Conservation (phyloP, 306 rosid species). For the Albizia julibrissin region DNA sequence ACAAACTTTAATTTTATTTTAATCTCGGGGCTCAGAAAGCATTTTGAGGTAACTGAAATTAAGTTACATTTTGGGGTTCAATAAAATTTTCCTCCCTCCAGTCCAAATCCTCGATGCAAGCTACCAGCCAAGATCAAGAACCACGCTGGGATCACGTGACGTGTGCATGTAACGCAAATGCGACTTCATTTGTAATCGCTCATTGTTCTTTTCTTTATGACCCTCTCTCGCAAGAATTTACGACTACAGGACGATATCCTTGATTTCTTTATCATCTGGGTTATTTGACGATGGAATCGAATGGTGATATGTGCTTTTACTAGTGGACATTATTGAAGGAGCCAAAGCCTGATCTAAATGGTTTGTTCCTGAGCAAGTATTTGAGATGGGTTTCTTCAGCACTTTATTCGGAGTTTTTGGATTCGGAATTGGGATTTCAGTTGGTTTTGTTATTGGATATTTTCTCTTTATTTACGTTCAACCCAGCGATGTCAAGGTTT, state of each 20-base stretch:
- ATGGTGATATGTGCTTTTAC: neutral
- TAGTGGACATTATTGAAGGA: neutral
- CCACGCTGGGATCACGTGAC: neutral
- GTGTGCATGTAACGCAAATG: neutral
- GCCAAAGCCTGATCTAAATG: conserved; percentile 39
- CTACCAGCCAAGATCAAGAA: neutral
- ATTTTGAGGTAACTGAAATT: no score
- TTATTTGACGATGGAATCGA: neutral
- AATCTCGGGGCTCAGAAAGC: no score
- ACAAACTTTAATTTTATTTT: no score
- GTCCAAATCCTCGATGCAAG: no score
- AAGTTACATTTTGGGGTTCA: no score
- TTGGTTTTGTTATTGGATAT: conserved; percentile 78
- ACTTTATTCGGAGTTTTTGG: conserved; percentile 75
- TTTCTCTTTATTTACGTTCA: conserved; percentile 81
- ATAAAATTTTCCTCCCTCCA: no score
- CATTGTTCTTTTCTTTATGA: neutral
- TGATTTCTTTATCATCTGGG: no score
- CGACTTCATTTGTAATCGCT: neutral
- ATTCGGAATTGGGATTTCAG: conserved; percentile 79
- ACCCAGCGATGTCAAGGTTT: conserved; percentile 68
- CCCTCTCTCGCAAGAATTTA: neutral
- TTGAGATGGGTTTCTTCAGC: conserved; percentile 74
- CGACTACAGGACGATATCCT: neutral
- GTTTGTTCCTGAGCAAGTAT: neutral